Conservation (phyloP, 495 filamentous ascomycete genomes). For the Penicillium subrubescens region DNA sequence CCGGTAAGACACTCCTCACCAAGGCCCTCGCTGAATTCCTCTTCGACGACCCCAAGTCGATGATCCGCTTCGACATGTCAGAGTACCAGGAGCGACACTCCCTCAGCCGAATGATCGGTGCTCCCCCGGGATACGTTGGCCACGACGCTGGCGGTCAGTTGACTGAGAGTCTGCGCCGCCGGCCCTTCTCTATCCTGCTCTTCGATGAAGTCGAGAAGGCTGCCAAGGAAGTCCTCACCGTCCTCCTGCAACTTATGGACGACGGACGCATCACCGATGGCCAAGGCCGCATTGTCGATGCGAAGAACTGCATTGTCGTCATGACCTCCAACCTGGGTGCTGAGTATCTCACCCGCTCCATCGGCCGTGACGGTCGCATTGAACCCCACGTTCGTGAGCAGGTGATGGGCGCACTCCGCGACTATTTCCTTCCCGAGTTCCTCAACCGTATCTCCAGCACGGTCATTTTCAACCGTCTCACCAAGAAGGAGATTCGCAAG, state of each 20-base stretch:
- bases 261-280: constrained; percentile 98
- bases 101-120: constrained; percentile 95
- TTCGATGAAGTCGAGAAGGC: constrained; percentile 99
- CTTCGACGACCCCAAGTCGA: constrained; percentile 94
- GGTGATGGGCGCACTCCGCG: constrained; percentile 84
- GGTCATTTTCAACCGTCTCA: constrained; percentile 98
- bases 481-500: constrained; percentile 81
- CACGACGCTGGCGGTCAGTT: constrained; percentile 96
- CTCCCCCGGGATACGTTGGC: constrained; percentile 94
- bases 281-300: constrained; percentile 91
- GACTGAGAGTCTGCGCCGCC: constrained; percentile 88
- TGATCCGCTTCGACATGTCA: constrained; percentile 99
- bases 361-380: constrained; percentile 77
- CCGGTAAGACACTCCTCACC: constrained; percentile 94
- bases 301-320: constrained; percentile 96
- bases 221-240: constrained; percentile 95
- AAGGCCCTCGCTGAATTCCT: constrained; percentile 97
- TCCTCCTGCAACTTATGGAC: constrained; percentile 97
- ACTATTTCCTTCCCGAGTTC: constrained; percentile 98
- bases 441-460: constrained; percentile 92
- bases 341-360: constrained; percentile 83
- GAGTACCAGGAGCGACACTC: constrained; percentile 98
- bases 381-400: constrained; percentile 84
- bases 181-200: constrained; percentile 95
- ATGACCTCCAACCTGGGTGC: constrained; percentile 98